These are phyloP conservation scores for Acanthamoeba castellanii DNA, from an alignment of 208 protist species.

Conservation along the genomic window DNA sequence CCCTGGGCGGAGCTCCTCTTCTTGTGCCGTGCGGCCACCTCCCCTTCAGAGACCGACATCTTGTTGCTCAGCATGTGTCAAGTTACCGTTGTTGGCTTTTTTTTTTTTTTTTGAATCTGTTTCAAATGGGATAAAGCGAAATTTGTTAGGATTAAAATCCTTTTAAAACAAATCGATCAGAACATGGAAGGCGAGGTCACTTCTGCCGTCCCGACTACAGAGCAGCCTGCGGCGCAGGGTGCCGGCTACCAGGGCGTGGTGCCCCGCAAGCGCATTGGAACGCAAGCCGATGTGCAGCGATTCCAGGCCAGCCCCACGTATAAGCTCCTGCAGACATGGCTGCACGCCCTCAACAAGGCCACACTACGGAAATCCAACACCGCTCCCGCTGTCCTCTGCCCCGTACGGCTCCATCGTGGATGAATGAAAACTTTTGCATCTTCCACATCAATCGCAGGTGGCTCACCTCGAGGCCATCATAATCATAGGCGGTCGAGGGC, in stretches of 20 bases:
- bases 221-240: background rate
- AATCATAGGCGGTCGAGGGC: constrained; percentile 26
- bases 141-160: too few species aligned
- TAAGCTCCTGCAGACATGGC: constrained; percentile 7
- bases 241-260: background rate
- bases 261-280: background rate
- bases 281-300: constrained; percentile 24
- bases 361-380: background rate
- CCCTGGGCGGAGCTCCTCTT: constrained; percentile 49
- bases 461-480: background rate
- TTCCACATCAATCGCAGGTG: background rate
- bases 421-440: background rate
- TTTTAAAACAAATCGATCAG: too few species aligned
- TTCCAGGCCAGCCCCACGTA: constrained; percentile 43
- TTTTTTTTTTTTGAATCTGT: too few species aligned
- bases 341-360: constrained; percentile 50
- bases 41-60: background rate
- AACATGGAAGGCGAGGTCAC: background rate
- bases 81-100: too few species aligned
- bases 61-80: background rate
- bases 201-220: background rate
- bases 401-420: background rate
- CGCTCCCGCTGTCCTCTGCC: background rate
- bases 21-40: background rate
- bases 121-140: too few species aligned